phyloP scores from a whole-genome alignment of 345 rosid species.

The Hirschfeldia incana region DNA sequence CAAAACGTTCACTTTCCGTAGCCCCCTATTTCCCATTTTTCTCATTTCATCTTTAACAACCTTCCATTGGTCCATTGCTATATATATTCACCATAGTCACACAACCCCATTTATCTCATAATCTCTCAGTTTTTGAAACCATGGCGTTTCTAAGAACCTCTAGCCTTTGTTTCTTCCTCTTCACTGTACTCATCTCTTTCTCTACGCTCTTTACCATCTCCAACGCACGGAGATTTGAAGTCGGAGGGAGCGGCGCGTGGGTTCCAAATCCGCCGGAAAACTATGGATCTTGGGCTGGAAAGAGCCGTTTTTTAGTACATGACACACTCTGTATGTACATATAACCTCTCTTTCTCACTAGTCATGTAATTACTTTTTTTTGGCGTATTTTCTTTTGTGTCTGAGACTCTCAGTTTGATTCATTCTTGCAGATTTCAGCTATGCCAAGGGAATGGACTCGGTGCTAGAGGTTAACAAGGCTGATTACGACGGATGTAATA shows the following conservation, averaged over 20 bases:
- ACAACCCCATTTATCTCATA: slow-evolving; percentile 5
- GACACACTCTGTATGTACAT: slow-evolving; percentile 60
- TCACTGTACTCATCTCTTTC: slow-evolving; percentile 17
- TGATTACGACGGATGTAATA: slow-evolving; percentile 63
- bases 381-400: background rate
- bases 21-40: background rate
- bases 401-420: background rate
- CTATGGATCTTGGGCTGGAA: slow-evolving; percentile 70
- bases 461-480: slow-evolving; percentile 61
- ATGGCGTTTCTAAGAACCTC: slow-evolving; percentile 1
- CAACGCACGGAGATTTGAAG: slow-evolving; percentile 50
- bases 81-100: background rate
- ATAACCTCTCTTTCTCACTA: background rate
- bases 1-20: slow-evolving; percentile 26
- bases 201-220: slow-evolving; percentile 12
- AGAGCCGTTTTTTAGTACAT: slow-evolving; percentile 70
- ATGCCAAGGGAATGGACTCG: slow-evolving; percentile 66
- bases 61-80: background rate
- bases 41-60: background rate
- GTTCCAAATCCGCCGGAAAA: slow-evolving; percentile 57
- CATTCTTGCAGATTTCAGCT: slow-evolving; percentile 64
- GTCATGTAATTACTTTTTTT: background rate
- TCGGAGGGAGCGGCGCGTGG: slow-evolving; percentile 86
- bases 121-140: background rate
- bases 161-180: slow-evolving; percentile 25